phyloP scores from a whole-genome alignment of 2,329 filamentous ascomycete genomes.

The Clonostachys sp. region DNA sequence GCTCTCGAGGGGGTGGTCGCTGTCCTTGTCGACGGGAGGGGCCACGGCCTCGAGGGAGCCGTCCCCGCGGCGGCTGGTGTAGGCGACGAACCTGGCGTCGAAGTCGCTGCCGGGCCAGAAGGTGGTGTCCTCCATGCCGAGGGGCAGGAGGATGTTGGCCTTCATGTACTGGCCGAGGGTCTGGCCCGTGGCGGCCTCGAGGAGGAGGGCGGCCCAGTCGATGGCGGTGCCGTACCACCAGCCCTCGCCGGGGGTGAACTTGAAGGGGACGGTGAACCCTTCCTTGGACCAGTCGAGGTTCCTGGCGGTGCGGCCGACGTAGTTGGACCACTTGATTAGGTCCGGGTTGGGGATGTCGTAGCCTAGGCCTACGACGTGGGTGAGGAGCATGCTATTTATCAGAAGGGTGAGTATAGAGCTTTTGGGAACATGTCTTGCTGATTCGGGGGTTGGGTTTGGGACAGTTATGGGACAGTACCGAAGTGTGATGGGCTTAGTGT shows the following conservation, averaged over 20 bases:
- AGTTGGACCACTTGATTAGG: constrained; percentile 30
- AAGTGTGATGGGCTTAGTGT: constrained; percentile 29
- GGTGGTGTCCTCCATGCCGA: constrained; percentile 17
- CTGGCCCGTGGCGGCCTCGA: constrained; percentile 31
- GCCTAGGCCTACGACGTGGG: constrained; percentile 40
- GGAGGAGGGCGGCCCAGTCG: constrained; percentile 41
- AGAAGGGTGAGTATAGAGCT: neutral
- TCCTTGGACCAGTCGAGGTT: constrained; percentile 24
- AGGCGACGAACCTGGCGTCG: constrained; percentile 9
- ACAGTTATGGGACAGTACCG: constrained; percentile 11
- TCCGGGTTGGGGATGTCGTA: constrained; percentile 35
- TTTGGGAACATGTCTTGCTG: too few relatives aligned
- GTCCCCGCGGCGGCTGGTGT: constrained; percentile 10
- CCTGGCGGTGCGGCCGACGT: constrained; percentile 21
- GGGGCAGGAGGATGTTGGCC: constrained; percentile 24
- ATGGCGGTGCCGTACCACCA: constrained; percentile 42
- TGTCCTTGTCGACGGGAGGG: constrained; percentile 13
- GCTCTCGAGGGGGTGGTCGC: constrained; percentile 24
- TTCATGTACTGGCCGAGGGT: constrained; percentile 29
- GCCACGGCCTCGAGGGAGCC: constrained; percentile 10
- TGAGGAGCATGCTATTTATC: constrained; percentile 30
- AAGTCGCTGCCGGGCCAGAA: constrained; percentile 10
- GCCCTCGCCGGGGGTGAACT: constrained; percentile 36
- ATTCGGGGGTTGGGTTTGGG: too few relatives aligned
- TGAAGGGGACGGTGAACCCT: constrained; percentile 34